phyloP scores from a whole-genome alignment of 2,329 filamentous ascomycete genomes.

The Monosporascus sp. region DNA sequence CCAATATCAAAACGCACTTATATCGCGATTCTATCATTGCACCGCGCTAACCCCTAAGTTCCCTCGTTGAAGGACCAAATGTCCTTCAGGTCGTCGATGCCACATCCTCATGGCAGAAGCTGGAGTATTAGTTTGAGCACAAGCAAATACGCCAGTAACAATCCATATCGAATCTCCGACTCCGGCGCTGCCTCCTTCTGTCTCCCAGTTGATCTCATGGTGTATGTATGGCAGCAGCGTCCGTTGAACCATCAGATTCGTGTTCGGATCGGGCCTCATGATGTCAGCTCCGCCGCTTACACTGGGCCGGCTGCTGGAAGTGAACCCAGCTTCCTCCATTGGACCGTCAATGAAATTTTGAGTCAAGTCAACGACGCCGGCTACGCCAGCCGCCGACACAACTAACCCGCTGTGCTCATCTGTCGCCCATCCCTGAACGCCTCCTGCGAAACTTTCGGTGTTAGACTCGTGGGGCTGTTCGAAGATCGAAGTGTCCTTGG shows the following conservation, averaged over 20 bases:
- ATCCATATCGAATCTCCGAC: too few relatives aligned
- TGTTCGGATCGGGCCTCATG: slow-evolving; percentile 2
- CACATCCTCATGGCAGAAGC: too few relatives aligned
- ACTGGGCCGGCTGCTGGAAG: background rate
- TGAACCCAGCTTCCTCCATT: background rate
- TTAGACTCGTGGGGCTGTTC: background rate
- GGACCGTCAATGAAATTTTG: background rate
- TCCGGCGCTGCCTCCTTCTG: background rate
- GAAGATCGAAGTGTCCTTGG: background rate
- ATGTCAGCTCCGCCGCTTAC: background rate
- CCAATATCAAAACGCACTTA: too few relatives aligned
- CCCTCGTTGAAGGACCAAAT: too few relatives aligned
- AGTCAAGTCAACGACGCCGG: background rate
- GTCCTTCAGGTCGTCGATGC: too few relatives aligned
- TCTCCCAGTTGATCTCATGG: background rate
- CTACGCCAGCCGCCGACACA: slow-evolving; percentile 1
- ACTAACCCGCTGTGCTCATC: background rate
- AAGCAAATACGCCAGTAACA: too few relatives aligned
- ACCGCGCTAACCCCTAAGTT: too few relatives aligned
- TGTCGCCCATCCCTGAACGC: background rate
- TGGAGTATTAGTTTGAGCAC: too few relatives aligned
- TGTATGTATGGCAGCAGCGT: background rate
- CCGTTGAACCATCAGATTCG: slow-evolving; percentile 1
- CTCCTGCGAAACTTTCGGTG: background rate
- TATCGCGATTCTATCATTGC: too few relatives aligned